Evolutionary conservation across 441 rosid genomes (phyloP), one percentile per base, ranked within the genome.

Genomic region (Gossypium schwendimanii): DNA sequence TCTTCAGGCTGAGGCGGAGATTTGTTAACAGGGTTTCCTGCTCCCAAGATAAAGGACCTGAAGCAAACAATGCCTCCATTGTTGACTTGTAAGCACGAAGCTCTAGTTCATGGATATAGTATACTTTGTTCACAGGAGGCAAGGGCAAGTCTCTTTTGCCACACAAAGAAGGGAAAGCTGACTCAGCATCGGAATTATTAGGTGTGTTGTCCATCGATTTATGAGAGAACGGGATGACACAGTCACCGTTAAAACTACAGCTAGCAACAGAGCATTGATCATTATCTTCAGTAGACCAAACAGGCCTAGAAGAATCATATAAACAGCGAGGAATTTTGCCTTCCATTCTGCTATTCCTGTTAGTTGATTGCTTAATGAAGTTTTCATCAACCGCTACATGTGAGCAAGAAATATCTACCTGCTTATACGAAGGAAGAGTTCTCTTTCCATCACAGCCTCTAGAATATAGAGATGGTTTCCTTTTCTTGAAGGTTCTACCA

Each of bases 31-130:
- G 76, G 62, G 75, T 71, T 45, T 82, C 83, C 61, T 75, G 83
- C 61, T 75, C 85, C 82, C 85, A 82, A 72, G 81, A 72, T 60
- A 82, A 59, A 21, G 85, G 82, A 54, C 85, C 85, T 12, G 80
- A 79, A 68, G 75, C 81, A 64, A 76, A 77, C 81, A 77, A 65
- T 39, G 81, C 82, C 73, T 68, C 63, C 81, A 82, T 59, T 6
- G 76, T 79, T 36, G 77, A 63, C 75, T 75, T 72, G 28, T 77
- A 77, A 47, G 85, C 83, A 21, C 26, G 69, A 63, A 79, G 80
- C 76, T 81, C 84, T 50, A 81, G 75, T 39, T 61, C 73, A 72
- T 82, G 83, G 54, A 82, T 44, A 39, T 75, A 57, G 1, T 24
- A 70, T 10, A 47, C 44, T 36, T 69, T 61, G 15, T 67, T 41